Conservation (phyloP, 2,329 filamentous ascomycete genomes). For the Ophiostoma perfectum region DNA sequence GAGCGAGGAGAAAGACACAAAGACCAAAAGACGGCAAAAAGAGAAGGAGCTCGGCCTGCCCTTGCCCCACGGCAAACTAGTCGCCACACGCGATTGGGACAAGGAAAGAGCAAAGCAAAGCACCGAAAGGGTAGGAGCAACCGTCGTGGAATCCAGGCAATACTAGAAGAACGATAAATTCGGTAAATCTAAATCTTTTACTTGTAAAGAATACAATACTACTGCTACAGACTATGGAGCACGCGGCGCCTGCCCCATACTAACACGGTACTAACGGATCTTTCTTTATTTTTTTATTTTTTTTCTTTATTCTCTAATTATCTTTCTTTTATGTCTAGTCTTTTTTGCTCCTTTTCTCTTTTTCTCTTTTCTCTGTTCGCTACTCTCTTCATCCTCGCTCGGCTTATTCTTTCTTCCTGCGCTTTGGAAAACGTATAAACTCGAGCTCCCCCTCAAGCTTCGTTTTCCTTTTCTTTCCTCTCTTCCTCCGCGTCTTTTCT, state of each 20-base stretch:
- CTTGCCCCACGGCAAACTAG: background rate
- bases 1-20: background rate
- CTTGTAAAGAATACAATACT: background rate
- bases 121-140: constrained; percentile 4
- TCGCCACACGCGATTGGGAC: constrained; percentile 4
- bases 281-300: background rate
- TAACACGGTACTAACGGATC: constrained; percentile 4
- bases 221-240: background rate
- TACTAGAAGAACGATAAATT: background rate
- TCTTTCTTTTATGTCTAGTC: background rate
- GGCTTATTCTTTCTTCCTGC: background rate
- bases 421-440: constrained; percentile 20
- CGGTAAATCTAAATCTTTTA: background rate
- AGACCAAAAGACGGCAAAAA: background rate
- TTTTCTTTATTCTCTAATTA: background rate
- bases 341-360: background rate
- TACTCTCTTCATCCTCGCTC: background rate
- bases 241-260: constrained; percentile 3
- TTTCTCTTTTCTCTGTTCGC: background rate
- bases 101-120: constrained; percentile 1
- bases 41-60: constrained; percentile 7
- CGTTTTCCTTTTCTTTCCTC: background rate
- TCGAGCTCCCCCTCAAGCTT: constrained; percentile 14
- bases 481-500: background rate
- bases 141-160: background rate